These are phyloP conservation scores for Sparassis latifolia DNA, from an alignment of 1,284 basidiomycete genomes.

Conservation along the genomic window DNA sequence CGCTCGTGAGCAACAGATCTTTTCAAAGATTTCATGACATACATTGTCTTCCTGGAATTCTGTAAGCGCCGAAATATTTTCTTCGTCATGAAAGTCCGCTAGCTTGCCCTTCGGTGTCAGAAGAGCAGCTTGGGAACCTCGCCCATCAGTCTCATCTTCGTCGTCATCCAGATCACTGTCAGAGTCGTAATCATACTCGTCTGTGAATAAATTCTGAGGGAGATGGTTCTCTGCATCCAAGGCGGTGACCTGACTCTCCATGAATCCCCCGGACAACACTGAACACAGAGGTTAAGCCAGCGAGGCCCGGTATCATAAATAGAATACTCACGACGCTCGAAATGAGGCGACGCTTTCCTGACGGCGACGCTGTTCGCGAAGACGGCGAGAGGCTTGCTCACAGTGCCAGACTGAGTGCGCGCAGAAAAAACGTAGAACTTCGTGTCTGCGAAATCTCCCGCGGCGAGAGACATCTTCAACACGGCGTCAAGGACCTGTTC, in stretches of 20 bases:
- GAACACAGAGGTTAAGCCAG: not conserved
- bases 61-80: not conserved
- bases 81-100: not conserved
- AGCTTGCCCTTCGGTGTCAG: not conserved
- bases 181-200: constrained; percentile 6
- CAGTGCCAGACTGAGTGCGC: constrained; percentile 6
- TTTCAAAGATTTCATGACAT: not conserved
- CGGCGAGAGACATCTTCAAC: constrained; percentile 7
- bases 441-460: constrained; percentile 13
- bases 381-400: constrained; percentile 7
- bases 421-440: constrained; percentile 13
- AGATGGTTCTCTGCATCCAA: not conserved
- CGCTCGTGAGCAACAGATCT: not conserved
- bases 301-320: not conserved
- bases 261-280: constrained; percentile 1
- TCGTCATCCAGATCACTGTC: constrained; percentile 8
- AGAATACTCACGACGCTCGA: constrained; percentile 9
- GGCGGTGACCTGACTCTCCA: not conserved
- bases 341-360: constrained; percentile 7
- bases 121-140: not conserved
- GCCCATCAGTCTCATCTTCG: not conserved
- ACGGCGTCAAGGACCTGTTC: constrained; percentile 3
- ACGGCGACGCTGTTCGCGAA: constrained; percentile 15
- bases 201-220: not conserved
- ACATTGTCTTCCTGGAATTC: not conserved